These are phyloP conservation scores for Canavalia gladiata DNA, from an alignment of 306 rosid genomes.

Conservation along the genomic window DNA sequence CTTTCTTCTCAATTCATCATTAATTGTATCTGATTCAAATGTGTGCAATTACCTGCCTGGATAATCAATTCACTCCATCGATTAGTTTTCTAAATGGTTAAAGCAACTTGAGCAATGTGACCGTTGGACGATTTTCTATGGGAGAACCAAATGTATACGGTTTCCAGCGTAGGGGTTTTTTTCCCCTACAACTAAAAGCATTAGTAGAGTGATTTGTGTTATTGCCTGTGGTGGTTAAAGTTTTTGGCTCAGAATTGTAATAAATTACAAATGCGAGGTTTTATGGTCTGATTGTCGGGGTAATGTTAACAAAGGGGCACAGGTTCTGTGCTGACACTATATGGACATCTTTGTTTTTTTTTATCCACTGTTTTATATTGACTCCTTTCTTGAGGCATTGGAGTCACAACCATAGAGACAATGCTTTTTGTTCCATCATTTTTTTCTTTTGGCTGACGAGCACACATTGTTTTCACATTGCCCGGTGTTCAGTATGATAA, in stretches of 20 bases:
- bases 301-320: neutral
- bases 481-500: constrained; percentile 6
- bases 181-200: constrained; percentile 7
- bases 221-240: neutral
- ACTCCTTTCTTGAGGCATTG: constrained; percentile 32
- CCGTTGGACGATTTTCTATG: neutral
- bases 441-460: neutral
- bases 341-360: constrained; percentile 17
- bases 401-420: neutral
- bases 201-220: neutral
- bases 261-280: constrained; percentile 1
- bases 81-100: neutral
- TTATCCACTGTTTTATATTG: neutral
- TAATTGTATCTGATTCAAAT: constrained; percentile 17
- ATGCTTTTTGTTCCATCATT: neutral
- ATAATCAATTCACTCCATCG: constrained; percentile 31
- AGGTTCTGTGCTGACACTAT: neutral
- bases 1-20: neutral
- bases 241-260: neutral
- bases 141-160: neutral
- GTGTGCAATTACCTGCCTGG: neutral
- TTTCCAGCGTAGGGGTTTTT: constrained; percentile 11
- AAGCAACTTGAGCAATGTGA: too few relatives aligned
- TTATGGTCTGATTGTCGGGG: neutral
- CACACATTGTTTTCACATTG: constrained; percentile 3